Evolutionary conservation across 2,329 filamentous ascomycete genomes (phyloP), one percentile per base, ranked within the genome.

Genomic region (Colletotrichum aenigma): DNA sequence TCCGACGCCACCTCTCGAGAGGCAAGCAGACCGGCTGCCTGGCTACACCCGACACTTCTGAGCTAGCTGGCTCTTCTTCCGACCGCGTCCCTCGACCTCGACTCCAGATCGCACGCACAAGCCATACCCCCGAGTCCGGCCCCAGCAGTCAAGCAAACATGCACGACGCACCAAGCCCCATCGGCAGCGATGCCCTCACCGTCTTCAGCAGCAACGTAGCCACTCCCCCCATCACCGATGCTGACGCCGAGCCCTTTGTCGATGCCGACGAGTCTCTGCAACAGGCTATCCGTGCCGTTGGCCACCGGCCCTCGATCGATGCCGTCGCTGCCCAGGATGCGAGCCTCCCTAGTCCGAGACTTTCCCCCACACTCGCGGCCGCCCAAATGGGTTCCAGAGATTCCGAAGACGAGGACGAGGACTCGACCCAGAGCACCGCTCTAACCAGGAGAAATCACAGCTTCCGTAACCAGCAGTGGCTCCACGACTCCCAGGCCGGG

Each of bases 321-420:
- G 94, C 92, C 62, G 90, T 93, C 70, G 91, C 93, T 72, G 93
- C 93, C 52, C 94, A 97, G 83, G 96, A 98, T 87, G 95, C 95
- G 78, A 98, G 95, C 85, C 89, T 99, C 77, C 97, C 97, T 68
- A 99, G 97, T 83, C 97, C 97, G 38, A 96, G 97, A 81, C 87
- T 99, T 72, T 99, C 97, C 30, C 97, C 97, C 6, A 97, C 96
- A 7, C 91, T 97, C 75, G 95, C 95, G 79, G 94, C 96, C 58
- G 88, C 89, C 30, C 89, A 91, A 79, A 82, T 88, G 9, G 87
- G 87, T 26, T 81, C 82, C 2, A 80, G 81, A 30, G 83, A 83
- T 30, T 83, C 84, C 18, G 86, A 89, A 58, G 88, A 90, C 2
- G 85, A 85, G 13, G 85, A 85, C 4, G 84, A 82, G 12, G 86